Conservation (phyloP, 2,329 filamentous ascomycete genomes). For the Ophiostoma novo-ulmi region DNA sequence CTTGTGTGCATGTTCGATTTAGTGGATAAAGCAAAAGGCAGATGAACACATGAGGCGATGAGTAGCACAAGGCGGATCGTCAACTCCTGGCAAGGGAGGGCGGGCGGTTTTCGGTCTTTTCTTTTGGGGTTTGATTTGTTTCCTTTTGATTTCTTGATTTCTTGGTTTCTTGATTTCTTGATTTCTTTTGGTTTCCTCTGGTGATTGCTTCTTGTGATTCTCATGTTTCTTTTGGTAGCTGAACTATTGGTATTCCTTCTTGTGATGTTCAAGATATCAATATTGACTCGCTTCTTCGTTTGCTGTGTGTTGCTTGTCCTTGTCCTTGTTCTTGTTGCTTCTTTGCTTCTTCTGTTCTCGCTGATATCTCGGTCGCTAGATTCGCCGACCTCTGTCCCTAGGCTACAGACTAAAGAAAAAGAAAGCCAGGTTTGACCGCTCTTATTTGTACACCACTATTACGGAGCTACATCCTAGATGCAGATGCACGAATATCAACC, state of each 20-base stretch:
- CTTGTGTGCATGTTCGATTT: constrained; percentile 10
- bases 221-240: background rate
- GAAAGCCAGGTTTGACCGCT: background rate
- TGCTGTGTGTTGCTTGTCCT: background rate
- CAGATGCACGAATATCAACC: background rate
- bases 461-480: background rate
- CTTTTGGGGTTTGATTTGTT: background rate
- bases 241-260: background rate
- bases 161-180: background rate
- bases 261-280: too few relatives aligned
- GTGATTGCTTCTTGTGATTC: background rate
- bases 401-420: background rate
- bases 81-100: background rate
- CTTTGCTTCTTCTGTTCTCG: background rate
- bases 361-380: background rate
- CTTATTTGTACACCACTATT: background rate
- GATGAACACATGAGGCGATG: background rate
- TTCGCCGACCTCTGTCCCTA: background rate
- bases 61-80: background rate
- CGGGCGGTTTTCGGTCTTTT: background rate
- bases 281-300: background rate
- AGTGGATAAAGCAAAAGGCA: background rate
- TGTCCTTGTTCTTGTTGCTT: background rate
- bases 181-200: background rate
- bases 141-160: background rate